These are phyloP conservation scores for Osmozyma mogii DNA, from an alignment of 805 yeast species.

Conservation along the genomic window DNA sequence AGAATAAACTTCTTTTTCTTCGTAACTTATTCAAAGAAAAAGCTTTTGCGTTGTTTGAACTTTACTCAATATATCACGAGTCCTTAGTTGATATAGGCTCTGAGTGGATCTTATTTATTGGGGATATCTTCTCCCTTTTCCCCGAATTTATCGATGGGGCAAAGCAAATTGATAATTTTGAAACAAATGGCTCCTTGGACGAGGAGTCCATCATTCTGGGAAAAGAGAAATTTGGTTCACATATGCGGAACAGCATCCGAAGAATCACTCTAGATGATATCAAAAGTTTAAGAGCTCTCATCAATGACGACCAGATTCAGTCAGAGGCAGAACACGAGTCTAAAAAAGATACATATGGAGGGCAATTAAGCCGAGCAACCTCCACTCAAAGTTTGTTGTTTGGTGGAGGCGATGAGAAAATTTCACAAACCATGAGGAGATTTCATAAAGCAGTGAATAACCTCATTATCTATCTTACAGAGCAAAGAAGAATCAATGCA, in stretches of 20 bases:
- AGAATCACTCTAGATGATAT: too few species aligned
- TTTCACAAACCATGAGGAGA: constrained; percentile 15
- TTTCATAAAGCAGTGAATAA: constrained; percentile 31
- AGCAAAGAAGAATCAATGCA: constrained; percentile 42
- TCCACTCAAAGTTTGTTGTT: too few species aligned
- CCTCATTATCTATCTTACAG: constrained; percentile 42
- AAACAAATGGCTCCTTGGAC: too few species aligned
- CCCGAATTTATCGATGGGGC: constrained; percentile 32
- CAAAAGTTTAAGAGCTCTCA: too few species aligned
- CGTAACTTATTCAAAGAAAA: constrained; percentile 29
- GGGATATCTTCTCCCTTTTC: constrained; percentile 27
- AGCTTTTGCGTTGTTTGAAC: constrained; percentile 24
- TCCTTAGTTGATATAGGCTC: constrained; percentile 32
- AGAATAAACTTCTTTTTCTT: constrained; percentile 24
- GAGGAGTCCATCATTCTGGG: too few species aligned
- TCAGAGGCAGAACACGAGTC: too few species aligned
- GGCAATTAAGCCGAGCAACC: too few species aligned
- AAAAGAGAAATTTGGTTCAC: too few species aligned
- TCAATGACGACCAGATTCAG: too few species aligned
- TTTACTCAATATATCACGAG: constrained; percentile 28
- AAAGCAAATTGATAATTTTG: not conserved
- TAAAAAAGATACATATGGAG: too few species aligned
- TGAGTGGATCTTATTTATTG: constrained; percentile 32
- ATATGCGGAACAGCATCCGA: too few species aligned
- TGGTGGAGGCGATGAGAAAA: too few species aligned